These are phyloP conservation scores for Boeremia exigua DNA, from an alignment of 2,329 filamentous ascomycete genomes.

Conservation along the genomic window DNA sequence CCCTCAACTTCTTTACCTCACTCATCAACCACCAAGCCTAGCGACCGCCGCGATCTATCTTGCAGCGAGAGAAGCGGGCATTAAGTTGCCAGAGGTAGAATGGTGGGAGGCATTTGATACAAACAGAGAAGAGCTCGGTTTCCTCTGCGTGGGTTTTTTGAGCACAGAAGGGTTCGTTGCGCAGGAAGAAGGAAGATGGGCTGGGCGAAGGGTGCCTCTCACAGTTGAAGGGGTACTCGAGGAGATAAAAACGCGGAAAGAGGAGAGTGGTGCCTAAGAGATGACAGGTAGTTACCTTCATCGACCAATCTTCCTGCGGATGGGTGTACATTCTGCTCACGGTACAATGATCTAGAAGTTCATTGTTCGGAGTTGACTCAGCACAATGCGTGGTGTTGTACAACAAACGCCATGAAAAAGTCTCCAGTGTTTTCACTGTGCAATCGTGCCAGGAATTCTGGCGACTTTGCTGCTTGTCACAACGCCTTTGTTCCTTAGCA, in stretches of 20 bases:
- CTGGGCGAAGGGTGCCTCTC: constrained; percentile 61
- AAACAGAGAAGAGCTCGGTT: constrained; percentile 91
- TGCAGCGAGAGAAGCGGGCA: constrained; percentile 76
- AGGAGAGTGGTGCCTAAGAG: background rate
- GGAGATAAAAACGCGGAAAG: constrained; percentile 62
- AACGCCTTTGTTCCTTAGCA: constrained; percentile 6
- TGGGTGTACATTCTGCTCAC: background rate
- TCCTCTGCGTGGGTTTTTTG: constrained; percentile 83
- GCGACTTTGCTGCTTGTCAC: background rate
- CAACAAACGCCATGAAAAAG: background rate
- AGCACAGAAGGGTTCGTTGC: constrained; percentile 76
- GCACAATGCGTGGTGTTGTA: background rate
- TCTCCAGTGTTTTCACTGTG: background rate
- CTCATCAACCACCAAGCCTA: constrained; percentile 85
- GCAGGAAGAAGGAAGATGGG: constrained; percentile 64
- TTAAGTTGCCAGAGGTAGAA: constrained; percentile 79
- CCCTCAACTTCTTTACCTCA: constrained; percentile 88
- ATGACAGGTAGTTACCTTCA: background rate
- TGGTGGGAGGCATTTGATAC: constrained; percentile 99
- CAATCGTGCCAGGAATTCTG: background rate
- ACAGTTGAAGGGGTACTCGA: constrained; percentile 63
- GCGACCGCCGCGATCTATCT: constrained; percentile 90
- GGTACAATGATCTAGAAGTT: background rate
- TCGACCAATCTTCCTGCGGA: background rate
- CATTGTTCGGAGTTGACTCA: background rate